Percentiles rank a stretch among this genome's conserved stretches.
phyloP scores from a whole-genome alignment of 169 alveolate species.

The Eimeria maxima region DNA sequence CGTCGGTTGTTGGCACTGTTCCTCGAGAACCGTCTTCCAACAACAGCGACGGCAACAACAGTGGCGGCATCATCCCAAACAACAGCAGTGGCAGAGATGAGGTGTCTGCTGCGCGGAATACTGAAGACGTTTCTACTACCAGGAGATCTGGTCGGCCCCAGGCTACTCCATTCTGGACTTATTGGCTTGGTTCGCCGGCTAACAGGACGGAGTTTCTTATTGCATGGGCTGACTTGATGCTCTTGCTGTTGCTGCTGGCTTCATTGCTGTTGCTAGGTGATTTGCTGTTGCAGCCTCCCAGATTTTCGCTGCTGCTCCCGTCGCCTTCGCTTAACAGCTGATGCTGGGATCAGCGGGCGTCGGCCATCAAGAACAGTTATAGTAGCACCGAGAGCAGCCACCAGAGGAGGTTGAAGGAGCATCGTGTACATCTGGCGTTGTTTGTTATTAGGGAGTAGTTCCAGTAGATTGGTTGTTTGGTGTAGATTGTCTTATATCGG shows the following conservation, averaged over 20 bases:
- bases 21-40: not conserved
- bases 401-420: not conserved
- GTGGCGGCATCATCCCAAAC: not conserved
- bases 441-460: not conserved
- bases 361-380: not conserved
- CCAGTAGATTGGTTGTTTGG: slow-evolving; percentile 16
- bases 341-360: not conserved
- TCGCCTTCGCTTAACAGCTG: slow-evolving; percentile 62
- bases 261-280: slow-evolving; percentile 75
- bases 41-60: not conserved
- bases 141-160: slow-evolving; percentile 72
- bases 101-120: not conserved
- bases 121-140: not conserved
- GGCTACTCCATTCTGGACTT: slow-evolving; percentile 36
- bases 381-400: slow-evolving; percentile 24
- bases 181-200: slow-evolving; percentile 33
- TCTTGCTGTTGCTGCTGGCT: slow-evolving; percentile 73
- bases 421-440: not conserved
- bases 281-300: slow-evolving; percentile 77
- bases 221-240: slow-evolving; percentile 75
- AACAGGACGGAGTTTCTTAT: slow-evolving; percentile 75
- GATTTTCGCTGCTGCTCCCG: slow-evolving; percentile 39
- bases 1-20: not conserved
- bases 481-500: not conserved
- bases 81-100: slow-evolving; percentile 37